Base-by-base conservation (phyloP, 1,284 basidiomycete species). In the Xanthoconium separans region DNA sequence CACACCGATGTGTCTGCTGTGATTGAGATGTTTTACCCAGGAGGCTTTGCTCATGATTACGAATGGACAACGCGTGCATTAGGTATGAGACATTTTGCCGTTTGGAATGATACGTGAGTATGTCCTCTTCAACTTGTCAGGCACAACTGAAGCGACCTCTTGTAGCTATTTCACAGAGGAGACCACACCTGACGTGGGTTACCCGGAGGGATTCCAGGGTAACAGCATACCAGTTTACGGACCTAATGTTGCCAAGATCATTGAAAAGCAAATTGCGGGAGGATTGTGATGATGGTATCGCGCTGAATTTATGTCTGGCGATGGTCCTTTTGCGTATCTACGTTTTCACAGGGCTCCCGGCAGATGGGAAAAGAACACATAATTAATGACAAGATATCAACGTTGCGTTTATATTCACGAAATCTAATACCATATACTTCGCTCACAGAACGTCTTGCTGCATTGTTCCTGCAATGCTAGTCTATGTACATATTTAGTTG, bases 41-140 rank as follows among this genome's bases (percentile, higher is more conserved):
- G 70, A 6, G 91, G 91, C 1, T 93, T 90, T 69, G 86, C 90
- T 34, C 81, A 87, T 61, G 90, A 93, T 68, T 93, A 93, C 66
- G 82, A 90, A 67, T 87, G 84, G 82, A 87, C 85, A 2, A 72
- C 89, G 1, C 73, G 81, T 36, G 83, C 88, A 1, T 72, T 93
- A 24, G 87, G 87, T 11, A 85, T 91, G 75, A 76, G 71, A n/a
- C 83, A 93, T 70, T 88, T 84, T 62, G 85, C 83, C 3, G 77
- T 92, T 54, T 91, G 90, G 89, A 85, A 88, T 57, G 81, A 88
- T 70, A 81, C 81, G 82, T 87, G 64, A 60, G 83, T 77, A 4
- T 22, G 27, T 49, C 43, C n/a, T 30, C 40, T 50, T 40, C 16
- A 24, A 24, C 39, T n/a, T 7, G 52, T 34, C 31, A 34, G 30